Evolutionary conservation across 495 filamentous ascomycete species (phyloP).

Genomic region (Tuber brumale): DNA sequence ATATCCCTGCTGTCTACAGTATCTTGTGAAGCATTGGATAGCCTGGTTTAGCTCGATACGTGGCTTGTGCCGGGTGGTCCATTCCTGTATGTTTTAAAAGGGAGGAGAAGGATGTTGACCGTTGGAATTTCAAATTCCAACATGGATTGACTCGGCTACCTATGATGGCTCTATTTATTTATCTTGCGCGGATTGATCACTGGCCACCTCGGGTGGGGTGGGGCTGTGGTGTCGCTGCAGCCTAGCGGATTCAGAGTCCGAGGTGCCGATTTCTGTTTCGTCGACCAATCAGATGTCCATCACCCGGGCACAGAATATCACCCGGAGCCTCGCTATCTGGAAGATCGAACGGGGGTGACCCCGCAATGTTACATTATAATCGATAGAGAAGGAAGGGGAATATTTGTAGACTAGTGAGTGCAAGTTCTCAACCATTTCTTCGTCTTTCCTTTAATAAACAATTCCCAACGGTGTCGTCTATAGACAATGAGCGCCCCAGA

Average conservation of each 20-base stretch:
- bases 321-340: not conserved
- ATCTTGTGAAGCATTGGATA: not conserved
- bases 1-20: not conserved
- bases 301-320: not conserved
- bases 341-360: not conserved
- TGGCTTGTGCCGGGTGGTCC: not conserved
- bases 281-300: not conserved
- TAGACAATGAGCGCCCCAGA: not conserved
- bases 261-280: not conserved
- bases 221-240: not conserved
- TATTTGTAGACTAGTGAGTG: not conserved
- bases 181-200: not conserved
- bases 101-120: not conserved
- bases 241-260: not conserved
- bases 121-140: not conserved
- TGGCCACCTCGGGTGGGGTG: not conserved
- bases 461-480: not conserved
- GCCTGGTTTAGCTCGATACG: not conserved
- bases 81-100: not conserved
- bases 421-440: not conserved
- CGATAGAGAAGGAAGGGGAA: not conserved
- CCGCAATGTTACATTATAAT: not conserved
- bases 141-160: not conserved
- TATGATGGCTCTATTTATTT: not conserved
- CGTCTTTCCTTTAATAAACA: not conserved